phyloP scores from a whole-genome alignment of 805 yeast genomes.

The Huiozyma sinensis region DNA sequence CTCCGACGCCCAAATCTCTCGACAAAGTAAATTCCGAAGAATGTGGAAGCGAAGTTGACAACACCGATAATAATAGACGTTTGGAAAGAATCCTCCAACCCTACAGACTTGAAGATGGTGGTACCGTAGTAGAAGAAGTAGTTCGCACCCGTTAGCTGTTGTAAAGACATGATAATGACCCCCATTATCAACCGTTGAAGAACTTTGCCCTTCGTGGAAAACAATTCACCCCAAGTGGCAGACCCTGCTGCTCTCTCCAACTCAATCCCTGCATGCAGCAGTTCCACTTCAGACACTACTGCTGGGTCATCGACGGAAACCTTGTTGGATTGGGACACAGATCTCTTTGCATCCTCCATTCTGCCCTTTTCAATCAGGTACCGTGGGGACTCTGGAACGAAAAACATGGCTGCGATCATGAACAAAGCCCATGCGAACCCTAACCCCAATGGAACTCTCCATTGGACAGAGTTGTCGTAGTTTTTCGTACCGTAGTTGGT shows the following conservation, averaged over 20 bases:
- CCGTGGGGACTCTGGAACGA: constrained; percentile 72
- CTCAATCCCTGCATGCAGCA: constrained; percentile 50
- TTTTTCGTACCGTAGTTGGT: constrained; percentile 48
- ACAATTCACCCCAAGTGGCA: constrained; percentile 55
- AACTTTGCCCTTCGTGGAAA: constrained; percentile 59
- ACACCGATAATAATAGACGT: constrained; percentile 51
- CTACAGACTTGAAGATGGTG: constrained; percentile 51
- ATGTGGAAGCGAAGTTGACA: constrained; percentile 51
- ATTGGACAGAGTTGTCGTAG: constrained; percentile 39
- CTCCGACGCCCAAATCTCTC: constrained; percentile 46
- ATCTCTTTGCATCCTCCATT: constrained; percentile 50
- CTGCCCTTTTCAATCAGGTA: constrained; percentile 45
- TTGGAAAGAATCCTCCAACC: constrained; percentile 47
- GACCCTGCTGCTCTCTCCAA: constrained; percentile 51
- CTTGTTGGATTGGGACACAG: constrained; percentile 52
- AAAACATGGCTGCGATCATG: constrained; percentile 30
- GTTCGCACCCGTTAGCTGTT: constrained; percentile 59
- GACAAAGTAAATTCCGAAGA: constrained; percentile 40
- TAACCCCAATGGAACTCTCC: constrained; percentile 66
- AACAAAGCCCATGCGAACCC: constrained; percentile 38
- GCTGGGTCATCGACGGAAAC: constrained; percentile 42
- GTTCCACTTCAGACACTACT: constrained; percentile 45
- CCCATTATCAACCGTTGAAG: constrained; percentile 39
- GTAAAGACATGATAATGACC: constrained; percentile 47
- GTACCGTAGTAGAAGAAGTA: constrained; percentile 63